Conservation (phyloP, 2,329 filamentous ascomycete species). For the Microdochium paspali region DNA sequence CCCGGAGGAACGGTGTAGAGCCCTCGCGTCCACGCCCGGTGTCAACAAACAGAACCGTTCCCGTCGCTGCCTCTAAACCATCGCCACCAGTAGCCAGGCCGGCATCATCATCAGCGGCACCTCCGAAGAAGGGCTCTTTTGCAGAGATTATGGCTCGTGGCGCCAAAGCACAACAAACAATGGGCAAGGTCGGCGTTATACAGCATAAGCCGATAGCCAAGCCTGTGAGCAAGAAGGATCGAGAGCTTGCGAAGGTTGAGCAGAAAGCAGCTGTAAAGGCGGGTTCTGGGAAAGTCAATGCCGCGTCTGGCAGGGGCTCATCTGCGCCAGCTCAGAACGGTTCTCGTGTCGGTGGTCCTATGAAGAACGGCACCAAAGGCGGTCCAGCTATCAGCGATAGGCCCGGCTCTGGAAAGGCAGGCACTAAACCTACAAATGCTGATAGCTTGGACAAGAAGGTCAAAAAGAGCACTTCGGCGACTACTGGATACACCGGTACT, state of each 20-base stretch:
- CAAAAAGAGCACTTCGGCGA: constrained; percentile 53
- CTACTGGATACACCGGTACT: constrained; percentile 56
- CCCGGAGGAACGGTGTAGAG: neutral
- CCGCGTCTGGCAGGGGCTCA: constrained; percentile 3
- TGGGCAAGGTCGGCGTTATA: constrained; percentile 59
- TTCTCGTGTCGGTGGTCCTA: constrained; percentile 6
- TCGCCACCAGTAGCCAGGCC: constrained; percentile 32
- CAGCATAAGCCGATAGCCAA: constrained; percentile 67
- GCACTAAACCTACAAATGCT: constrained; percentile 18
- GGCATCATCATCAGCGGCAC: constrained; percentile 17
- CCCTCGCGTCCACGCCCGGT: constrained; percentile 1
- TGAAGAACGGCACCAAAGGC: constrained; percentile 15
- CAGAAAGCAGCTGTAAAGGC: constrained; percentile 25
- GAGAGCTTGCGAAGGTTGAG: constrained; percentile 34
- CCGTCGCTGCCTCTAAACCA: constrained; percentile 8
- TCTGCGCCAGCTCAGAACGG: constrained; percentile 10
- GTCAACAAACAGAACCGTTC: constrained; percentile 1
- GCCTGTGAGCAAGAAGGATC: constrained; percentile 44
- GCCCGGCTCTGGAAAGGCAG: neutral
- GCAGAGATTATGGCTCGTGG: constrained; percentile 66
- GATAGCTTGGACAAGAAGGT: constrained; percentile 43
- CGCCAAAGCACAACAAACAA: constrained; percentile 52
- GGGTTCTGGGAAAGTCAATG: constrained; percentile 11
- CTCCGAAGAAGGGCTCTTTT: constrained; percentile 64
- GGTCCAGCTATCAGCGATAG: neutral